A percentile compares a stretch with the other conserved stretches of the same genome.
Conservation (phyloP, 139 green algal species). For the Coelastrella sp. region DNA sequence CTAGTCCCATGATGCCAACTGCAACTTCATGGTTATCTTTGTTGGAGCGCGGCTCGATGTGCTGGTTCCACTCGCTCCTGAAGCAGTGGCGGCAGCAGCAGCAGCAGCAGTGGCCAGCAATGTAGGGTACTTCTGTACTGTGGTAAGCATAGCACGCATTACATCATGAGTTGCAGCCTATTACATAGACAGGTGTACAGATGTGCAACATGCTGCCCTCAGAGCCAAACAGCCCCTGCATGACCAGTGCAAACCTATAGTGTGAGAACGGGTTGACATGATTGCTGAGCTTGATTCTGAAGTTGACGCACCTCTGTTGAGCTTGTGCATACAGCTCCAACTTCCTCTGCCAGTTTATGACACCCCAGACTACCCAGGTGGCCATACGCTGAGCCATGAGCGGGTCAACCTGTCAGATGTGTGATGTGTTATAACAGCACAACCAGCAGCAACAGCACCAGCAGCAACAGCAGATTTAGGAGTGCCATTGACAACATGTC, state of each 20-base stretch:
- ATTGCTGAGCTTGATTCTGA: not conserved
- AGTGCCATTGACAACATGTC: too few relatives aligned
- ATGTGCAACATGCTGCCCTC: too few relatives aligned
- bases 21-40: constrained; percentile 49
- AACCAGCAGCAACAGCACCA: not conserved
- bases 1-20: constrained; percentile 53
- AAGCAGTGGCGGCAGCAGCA: not conserved
- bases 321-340: constrained; percentile 52
- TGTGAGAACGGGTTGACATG: not conserved
- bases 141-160: too few relatives aligned
- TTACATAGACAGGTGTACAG: too few relatives aligned
- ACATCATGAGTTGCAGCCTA: not conserved
- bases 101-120: not conserved
- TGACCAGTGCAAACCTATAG: too few relatives aligned
- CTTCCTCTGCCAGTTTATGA: constrained; percentile 64
- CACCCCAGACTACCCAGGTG: constrained; percentile 73
- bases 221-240: too few relatives aligned
- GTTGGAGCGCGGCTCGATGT: constrained; percentile 43
- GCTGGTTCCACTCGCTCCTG: constrained; percentile 47
- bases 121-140: too few relatives aligned
- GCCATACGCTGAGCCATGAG: constrained; percentile 75
- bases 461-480: not conserved
- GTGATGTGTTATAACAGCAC: not conserved
- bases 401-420: constrained; percentile 65
- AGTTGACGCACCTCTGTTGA: constrained; percentile 42